Conservation (phyloP, 1,139 yeast species). For the Maudiozyma humilis region DNA sequence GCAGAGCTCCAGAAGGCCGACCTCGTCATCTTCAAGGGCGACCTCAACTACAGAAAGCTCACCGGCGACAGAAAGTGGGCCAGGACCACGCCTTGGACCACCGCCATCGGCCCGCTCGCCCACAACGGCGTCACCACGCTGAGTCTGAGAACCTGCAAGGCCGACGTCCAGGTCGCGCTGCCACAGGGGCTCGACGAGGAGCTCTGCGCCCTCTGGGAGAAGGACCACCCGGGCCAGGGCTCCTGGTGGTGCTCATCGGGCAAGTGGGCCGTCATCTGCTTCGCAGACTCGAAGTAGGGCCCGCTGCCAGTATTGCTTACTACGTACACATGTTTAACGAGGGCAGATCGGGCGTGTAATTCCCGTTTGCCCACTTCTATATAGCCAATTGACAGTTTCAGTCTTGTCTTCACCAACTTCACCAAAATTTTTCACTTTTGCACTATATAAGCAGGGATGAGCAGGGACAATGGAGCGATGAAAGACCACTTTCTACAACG, state of each 20-base stretch:
- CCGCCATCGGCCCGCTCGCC: constrained; percentile 66
- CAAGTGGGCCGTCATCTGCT: constrained; percentile 84
- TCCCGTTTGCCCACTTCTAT: no score
- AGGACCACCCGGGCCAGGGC: constrained; percentile 53
- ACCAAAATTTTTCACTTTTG: neutral
- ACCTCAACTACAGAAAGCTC: constrained; percentile 86
- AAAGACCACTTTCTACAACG: no score
- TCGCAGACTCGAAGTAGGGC: constrained; percentile 26
- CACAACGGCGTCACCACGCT: constrained; percentile 50
- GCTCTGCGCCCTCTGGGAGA: constrained; percentile 50
- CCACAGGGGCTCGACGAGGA: constrained; percentile 62
- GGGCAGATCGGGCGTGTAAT: no score
- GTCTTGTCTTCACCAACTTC: no score
- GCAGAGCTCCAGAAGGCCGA: constrained; percentile 48
- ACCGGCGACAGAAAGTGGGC: constrained; percentile 90
- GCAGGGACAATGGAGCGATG: no score
- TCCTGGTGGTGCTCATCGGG: constrained; percentile 83
- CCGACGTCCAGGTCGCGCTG: constrained; percentile 91
- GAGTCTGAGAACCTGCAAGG: constrained; percentile 86
- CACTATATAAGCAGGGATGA: no score
- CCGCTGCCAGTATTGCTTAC: no score
- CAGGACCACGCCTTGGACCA: constrained; percentile 61
- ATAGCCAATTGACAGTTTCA: no score
- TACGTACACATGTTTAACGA: no score
- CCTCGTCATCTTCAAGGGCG: constrained; percentile 86